Evolutionary conservation across 768 basidiomycete species (phyloP).

Genomic region (Candolleomyces efflorescens): DNA sequence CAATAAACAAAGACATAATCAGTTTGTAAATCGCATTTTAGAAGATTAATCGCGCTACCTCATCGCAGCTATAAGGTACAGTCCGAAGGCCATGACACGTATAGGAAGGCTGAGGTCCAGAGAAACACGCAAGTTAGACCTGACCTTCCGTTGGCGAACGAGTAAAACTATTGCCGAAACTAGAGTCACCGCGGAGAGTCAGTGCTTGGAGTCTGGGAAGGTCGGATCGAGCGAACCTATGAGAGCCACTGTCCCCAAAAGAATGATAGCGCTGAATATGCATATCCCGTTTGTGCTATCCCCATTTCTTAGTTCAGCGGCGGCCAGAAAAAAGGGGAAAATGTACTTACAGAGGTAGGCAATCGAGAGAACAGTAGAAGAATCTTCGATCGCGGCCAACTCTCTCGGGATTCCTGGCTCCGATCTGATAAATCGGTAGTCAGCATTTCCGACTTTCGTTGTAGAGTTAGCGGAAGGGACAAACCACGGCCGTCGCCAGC

Average conservation of each 20-base stretch:
- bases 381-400: constrained; percentile 46
- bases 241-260: constrained; percentile 34
- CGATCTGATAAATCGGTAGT: constrained; percentile 24
- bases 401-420: constrained; percentile 27
- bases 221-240: constrained; percentile 27
- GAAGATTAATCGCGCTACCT: constrained; percentile 24
- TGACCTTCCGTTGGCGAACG: constrained; percentile 26
- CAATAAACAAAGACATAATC: background rate
- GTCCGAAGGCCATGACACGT: constrained; percentile 41
- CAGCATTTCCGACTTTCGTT: background rate
- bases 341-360: constrained; percentile 27
- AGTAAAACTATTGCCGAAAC: constrained; percentile 39
- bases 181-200: constrained; percentile 11
- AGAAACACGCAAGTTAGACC: constrained; percentile 16
- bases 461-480: constrained; percentile 2
- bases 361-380: constrained; percentile 48
- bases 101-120: constrained; percentile 41
- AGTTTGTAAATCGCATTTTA: background rate
- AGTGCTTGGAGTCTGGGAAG: background rate
- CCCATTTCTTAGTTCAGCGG: constrained; percentile 1
- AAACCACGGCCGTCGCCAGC: constrained; percentile 37
- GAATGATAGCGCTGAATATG: constrained; percentile 32
- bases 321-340: background rate
- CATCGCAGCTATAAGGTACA: constrained; percentile 37
- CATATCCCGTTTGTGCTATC: constrained; percentile 38